Conservation (phyloP, 2,329 filamentous ascomycete genomes). For the Colletotrichum sp. region DNA sequence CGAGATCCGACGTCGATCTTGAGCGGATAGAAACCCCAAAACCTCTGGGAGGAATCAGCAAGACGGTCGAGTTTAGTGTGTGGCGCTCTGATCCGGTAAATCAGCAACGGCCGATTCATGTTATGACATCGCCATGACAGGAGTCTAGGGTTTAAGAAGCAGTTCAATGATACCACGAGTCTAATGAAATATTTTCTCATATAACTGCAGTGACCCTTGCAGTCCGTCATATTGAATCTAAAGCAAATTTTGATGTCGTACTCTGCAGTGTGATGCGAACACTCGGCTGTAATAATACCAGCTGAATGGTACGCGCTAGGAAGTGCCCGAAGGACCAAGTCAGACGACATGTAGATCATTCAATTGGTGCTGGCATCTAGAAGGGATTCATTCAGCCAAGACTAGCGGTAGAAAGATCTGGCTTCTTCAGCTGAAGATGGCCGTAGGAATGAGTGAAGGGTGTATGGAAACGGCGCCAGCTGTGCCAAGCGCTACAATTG, state of each 20-base stretch:
- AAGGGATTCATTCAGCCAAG: background rate
- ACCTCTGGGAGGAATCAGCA: background rate
- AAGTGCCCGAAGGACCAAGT: background rate
- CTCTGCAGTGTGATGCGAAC: no score
- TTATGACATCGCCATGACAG: background rate
- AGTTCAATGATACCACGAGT: background rate
- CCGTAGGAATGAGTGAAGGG: no score
- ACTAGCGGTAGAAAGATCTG: background rate
- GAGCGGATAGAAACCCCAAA: background rate
- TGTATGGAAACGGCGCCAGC: background rate
- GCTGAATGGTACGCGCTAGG: background rate
- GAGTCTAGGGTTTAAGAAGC: background rate
- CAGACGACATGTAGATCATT: background rate
- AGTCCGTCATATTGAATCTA: accelerated
- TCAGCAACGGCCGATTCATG: background rate
- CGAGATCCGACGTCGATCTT: background rate
- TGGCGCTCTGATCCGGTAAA: background rate
- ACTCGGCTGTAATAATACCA: background rate
- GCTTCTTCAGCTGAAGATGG: background rate
- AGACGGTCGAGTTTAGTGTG: constrained; percentile 7
- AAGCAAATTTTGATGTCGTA: accelerated
- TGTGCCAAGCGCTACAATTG: background rate
- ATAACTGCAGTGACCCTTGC: background rate
- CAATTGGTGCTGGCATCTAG: background rate
- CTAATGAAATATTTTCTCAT: no score